Conservation (phyloP, 2,329 filamentous ascomycete species). For the Colletotrichum higginsianum region DNA sequence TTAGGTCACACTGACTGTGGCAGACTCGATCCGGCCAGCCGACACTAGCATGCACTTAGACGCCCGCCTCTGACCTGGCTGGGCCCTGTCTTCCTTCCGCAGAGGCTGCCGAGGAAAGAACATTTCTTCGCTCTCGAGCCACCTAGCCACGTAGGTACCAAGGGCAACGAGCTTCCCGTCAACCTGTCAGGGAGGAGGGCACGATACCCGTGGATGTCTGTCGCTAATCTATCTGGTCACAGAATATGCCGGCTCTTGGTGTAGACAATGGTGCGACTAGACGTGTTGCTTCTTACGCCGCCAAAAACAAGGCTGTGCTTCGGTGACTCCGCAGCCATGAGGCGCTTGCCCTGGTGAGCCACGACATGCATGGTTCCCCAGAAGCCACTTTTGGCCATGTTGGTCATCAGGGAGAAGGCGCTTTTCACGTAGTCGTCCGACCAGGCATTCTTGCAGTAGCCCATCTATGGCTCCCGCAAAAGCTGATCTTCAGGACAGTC, state of each 20-base stretch:
- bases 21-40: slow-evolving; percentile 24
- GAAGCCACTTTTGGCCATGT: background rate
- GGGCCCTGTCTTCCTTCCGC: background rate
- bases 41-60: background rate
- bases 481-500: background rate
- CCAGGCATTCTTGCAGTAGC: slow-evolving; percentile 21
- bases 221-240: slow-evolving; percentile 9
- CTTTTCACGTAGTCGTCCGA: background rate
- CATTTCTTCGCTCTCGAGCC: background rate
- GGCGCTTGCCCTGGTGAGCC: background rate
- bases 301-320: too few relatives aligned
- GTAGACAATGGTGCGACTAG: background rate
- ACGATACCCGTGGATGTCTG: background rate
- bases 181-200: background rate
- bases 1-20: background rate
- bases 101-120: background rate
- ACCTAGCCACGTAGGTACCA: background rate
- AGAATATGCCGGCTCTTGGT: slow-evolving; percentile 7
- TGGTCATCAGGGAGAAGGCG: background rate
- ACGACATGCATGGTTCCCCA: background rate
- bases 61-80: background rate
- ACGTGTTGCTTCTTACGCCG: background rate
- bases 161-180: background rate
- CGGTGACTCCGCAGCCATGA: background rate
- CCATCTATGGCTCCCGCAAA: background rate